Evolutionary conservation across 177 flowering plant genomes (phyloP), one percentile per base, ranked within the genome.

Genomic region (Vitis hybrid): DNA sequence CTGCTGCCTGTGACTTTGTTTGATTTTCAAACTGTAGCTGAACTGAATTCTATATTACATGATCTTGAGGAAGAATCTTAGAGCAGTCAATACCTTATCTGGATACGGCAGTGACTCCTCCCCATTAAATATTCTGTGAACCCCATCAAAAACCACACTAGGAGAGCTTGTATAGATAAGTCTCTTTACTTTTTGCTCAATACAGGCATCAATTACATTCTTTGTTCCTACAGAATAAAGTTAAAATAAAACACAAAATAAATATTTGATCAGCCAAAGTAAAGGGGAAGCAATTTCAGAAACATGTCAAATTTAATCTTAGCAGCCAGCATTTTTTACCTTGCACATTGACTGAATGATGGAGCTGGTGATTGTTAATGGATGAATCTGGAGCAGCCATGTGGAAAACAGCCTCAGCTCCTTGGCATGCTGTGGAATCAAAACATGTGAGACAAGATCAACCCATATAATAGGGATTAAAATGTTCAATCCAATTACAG

Each of bases 341-440:
- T 86, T 82, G 79, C 52, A 95, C 99, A 75, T 95, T 95, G 75
- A 95, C 99, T 13, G 98, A 88, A 74, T 85, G 68, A 70, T 95
- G 99, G 48, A 95, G 97, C 79, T 89, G 85, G 69, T 86, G 66
- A 77, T 83, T 89, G 69, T 95, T 93, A 60, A 95, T 89, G 55
- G 99, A 95, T 10, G 99, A 95, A 88, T 95, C 89, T 3, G 99
- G 98, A 68, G 99, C 99, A 60, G 99, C 99, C 97, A 91, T 95
- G 84, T 95, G 99, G 80, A 93, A 95, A 18, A 95, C 97, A 72
- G 78, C 96, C 77, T 89, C 93, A 33, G 83, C 91, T 66, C 98
- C 98, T 75, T 88, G 72, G 52, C 59, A 85, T 16, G 89, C 97
- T 95, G 86, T 80, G 78, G 14, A 72, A 71, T 9, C 3, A 1